Conservation (phyloP, 306 rosid genomes). For the Vigna nakashimae region DNA sequence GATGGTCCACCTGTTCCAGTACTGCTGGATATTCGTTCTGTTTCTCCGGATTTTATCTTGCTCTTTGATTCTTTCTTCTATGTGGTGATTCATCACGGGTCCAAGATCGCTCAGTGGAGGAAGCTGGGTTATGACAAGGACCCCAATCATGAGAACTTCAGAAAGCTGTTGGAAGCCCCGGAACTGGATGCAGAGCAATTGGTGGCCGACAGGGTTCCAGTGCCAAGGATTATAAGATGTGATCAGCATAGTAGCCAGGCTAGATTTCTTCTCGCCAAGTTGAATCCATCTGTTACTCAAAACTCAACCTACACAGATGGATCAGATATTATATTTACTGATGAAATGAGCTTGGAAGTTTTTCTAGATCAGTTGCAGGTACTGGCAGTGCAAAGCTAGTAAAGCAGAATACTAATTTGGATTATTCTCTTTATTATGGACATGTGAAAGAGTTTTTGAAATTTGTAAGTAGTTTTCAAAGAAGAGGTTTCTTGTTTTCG, state of each 20-base stretch:
- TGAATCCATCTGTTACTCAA: constrained; percentile 93
- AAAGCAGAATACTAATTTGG: constrained; percentile 27
- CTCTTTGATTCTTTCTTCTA: constrained; percentile 88
- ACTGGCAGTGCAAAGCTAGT: constrained; percentile 87
- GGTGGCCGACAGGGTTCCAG: constrained; percentile 74
- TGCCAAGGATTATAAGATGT: constrained; percentile 77
- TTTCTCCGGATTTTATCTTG: constrained; percentile 79
- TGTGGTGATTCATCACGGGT: constrained; percentile 87
- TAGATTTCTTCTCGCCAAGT: constrained; percentile 91
- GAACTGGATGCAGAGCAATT: constrained; percentile 81
- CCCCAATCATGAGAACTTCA: constrained; percentile 79
- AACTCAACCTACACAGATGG: constrained; percentile 77
- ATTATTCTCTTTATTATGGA: constrained; percentile 30
- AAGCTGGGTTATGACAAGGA: constrained; percentile 86
- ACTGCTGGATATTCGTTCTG: constrained; percentile 79
- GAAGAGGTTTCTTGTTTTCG: constrained; percentile 40
- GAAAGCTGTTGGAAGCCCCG: constrained; percentile 86
- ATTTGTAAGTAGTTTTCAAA: constrained; percentile 51
- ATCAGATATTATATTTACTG: constrained; percentile 81
- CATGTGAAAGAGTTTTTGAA: constrained; percentile 7
- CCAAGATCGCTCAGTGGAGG: constrained; percentile 84
- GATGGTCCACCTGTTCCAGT: constrained; percentile 93
- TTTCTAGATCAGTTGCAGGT: constrained; percentile 87
- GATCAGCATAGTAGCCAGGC: constrained; percentile 95
- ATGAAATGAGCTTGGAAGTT: constrained; percentile 90